phyloP scores from a whole-genome alignment of 768 basidiomycete genomes.

The Lentinula boryana region DNA sequence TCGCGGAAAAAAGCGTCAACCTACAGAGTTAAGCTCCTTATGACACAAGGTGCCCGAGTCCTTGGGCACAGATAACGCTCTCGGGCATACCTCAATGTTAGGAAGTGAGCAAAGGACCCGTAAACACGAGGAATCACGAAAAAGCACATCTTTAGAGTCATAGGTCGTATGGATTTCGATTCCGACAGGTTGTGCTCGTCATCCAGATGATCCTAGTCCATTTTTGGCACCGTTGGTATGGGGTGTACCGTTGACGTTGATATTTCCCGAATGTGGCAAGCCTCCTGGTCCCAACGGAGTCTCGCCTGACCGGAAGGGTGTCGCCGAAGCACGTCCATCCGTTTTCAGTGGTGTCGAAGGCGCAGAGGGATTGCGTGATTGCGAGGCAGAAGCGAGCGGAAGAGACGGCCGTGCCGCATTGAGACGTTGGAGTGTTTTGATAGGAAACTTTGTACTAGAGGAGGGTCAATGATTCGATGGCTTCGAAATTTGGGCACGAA shows the following conservation, averaged over 20 bases:
- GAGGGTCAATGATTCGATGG: neutral
- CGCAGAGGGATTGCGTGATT: constrained; percentile 11
- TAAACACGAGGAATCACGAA: neutral
- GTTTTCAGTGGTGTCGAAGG: constrained; percentile 2
- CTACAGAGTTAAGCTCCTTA: neutral
- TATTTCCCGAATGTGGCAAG: constrained; percentile 14
- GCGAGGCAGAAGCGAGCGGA: constrained; percentile 7
- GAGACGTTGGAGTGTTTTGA: constrained; percentile 83
- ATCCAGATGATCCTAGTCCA: neutral
- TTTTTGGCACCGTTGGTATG: constrained; percentile 12
- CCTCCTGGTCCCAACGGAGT: constrained; percentile 1
- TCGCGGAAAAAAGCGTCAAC: neutral
- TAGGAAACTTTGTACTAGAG: constrained; percentile 86
- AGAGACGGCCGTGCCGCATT: constrained; percentile 50
- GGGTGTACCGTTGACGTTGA: constrained; percentile 9
- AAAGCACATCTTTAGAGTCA: neutral
- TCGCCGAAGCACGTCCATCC: neutral
- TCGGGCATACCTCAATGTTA: neutral
- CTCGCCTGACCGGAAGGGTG: neutral
- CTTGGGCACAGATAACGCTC: neutral
- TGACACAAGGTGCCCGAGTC: neutral
- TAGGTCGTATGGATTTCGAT: neutral
- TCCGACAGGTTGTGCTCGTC: neutral
- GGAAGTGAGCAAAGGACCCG: neutral
- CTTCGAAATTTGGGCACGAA: constrained; percentile 29